Evolutionary conservation across 768 basidiomycete genomes (phyloP), one percentile per base, ranked within the genome.

Genomic region (Jaapia argillacea): DNA sequence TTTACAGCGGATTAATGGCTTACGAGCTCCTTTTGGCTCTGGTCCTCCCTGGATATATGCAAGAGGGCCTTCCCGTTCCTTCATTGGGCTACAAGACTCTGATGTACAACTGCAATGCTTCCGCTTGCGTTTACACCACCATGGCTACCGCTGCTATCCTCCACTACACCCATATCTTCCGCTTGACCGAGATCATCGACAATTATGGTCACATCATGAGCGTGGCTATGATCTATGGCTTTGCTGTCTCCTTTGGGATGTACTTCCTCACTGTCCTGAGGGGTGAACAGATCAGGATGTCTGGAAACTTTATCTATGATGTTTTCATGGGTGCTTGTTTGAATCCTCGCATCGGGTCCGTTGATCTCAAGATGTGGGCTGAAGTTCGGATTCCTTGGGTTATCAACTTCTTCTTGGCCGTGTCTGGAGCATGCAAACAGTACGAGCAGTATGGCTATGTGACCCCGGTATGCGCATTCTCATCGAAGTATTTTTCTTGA

Each of bases 301-400:
- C 85, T n/a, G 92, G 89, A 36, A 93, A 78, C 67, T 77, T 86
- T 63, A 72, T 93, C 54, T 99, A 98, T 58, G 92, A 96, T 52
- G 81, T 90, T 47, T 96, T 93, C 66, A 96, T 97, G 93, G 94
- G 94, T 36, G 91, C 92, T 31, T 75, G 75, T 42, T 70, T 99
- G 49, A 99, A 98, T 66, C 96, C 96, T 5, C 80, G 94, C 46
- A 73, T 99, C 48, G 91, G 91, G 5, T 70, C 74, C 16, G 75
- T 99, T 48, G 94, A 98, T 63, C 67, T 99, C 56, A 99, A 99
- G 66, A 97, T 98, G 93, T 99, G 90, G 82, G 88, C 88, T 4
- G 92, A 96, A 57, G 89, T 97, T 46, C 80, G 96, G 40, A 85
- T 99, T 51, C 91, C 93, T 3, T 99, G 96, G 96, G 83, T 93